Conservation (phyloP, 1,284 basidiomycete species). For the Gomphus bonarii region DNA sequence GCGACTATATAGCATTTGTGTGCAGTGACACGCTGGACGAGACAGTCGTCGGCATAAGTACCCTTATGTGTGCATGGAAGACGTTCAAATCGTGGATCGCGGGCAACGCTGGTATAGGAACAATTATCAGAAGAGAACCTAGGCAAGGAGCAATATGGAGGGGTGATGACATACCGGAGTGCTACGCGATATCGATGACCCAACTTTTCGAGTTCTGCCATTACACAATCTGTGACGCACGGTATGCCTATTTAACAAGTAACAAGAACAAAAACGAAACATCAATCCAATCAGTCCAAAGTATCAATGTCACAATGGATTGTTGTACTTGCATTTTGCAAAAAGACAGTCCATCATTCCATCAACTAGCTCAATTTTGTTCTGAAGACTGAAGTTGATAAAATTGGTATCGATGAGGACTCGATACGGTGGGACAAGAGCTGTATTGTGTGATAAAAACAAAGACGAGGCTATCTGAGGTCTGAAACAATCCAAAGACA, state of each 20-base stretch:
- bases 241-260: constrained; percentile 67
- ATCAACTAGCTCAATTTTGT: constrained; percentile 92
- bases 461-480: constrained; percentile 81
- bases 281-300: neutral
- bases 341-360: constrained; percentile 99
- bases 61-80: constrained; percentile 88
- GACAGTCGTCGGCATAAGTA: constrained; percentile 97
- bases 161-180: constrained; percentile 49
- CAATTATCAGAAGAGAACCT: neutral
- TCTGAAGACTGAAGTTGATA: constrained; percentile 98
- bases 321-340: constrained; percentile 76
- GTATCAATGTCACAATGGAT: neutral
- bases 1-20: constrained; percentile 98
- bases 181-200: constrained; percentile 95
- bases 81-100: constrained; percentile 94
- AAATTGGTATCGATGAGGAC: constrained; percentile 99
- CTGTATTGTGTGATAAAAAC: constrained; percentile 93
- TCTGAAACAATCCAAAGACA: constrained; percentile 28
- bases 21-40: constrained; percentile 88
- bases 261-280: constrained; percentile 8
- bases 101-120: constrained; percentile 64
- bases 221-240: constrained; percentile 96
- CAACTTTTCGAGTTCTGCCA: constrained; percentile 96
- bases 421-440: constrained; percentile 93
- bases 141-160: neutral